A percentile compares a stretch with the other conserved stretches of the same genome.
Conservation (phyloP, 1,139 yeast species). For the Blastobotrys ciferrii region DNA sequence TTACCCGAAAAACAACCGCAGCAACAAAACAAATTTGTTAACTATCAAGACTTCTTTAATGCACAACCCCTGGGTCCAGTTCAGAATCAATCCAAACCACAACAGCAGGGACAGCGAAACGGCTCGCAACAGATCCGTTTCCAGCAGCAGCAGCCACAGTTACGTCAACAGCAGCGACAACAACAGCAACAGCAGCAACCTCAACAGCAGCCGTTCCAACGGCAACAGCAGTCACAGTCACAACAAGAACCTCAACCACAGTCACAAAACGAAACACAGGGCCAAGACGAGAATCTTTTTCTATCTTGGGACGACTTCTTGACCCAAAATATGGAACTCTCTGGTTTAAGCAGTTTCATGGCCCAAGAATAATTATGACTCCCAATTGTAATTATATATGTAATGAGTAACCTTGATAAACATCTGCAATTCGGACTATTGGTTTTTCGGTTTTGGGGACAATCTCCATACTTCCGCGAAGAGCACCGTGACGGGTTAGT, state of each 20-base stretch:
- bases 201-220: background rate
- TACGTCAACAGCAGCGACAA: constrained; percentile 2
- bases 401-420: too few relatives aligned
- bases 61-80: constrained; percentile 4
- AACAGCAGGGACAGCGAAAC: background rate
- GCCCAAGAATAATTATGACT: background rate
- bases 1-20: constrained; percentile 1
- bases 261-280: background rate
- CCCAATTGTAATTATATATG: too few relatives aligned
- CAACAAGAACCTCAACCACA: background rate
- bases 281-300: constrained; percentile 1
- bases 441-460: too few relatives aligned
- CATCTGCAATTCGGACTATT: too few relatives aligned
- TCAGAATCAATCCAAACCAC: constrained; percentile 2
- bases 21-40: background rate
- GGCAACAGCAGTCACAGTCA: background rate
- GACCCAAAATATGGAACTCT: constrained; percentile 30
- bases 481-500: too few relatives aligned
- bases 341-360: constrained; percentile 27
- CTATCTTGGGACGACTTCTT: constrained; percentile 35
- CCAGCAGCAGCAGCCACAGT: background rate
- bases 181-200: background rate
- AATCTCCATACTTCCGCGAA: too few relatives aligned
- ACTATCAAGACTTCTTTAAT: constrained; percentile 6
- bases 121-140: background rate